These are phyloP conservation scores for Arachis hypogaea DNA, from an alignment of 306 rosid genomes.

Conservation along the genomic window DNA sequence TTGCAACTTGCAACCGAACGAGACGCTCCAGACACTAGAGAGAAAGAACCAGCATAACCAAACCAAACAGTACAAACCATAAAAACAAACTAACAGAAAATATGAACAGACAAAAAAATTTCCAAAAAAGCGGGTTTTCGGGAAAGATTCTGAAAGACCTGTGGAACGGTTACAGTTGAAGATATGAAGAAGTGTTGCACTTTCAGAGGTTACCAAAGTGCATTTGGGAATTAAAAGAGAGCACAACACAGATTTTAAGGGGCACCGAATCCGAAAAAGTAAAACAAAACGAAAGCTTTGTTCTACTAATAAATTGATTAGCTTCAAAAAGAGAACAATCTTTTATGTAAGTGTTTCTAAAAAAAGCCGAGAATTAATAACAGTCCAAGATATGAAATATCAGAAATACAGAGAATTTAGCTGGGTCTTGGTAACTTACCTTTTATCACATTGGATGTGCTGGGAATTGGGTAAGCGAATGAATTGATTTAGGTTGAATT, in stretches of 20 bases:
- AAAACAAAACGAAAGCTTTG: background rate
- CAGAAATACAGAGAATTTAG: conserved; percentile 27
- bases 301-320: background rate
- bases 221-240: background rate
- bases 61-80: conserved; percentile 12
- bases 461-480: background rate
- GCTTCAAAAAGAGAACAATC: conserved; percentile 1
- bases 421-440: conserved; percentile 22
- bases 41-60: conserved; percentile 15
- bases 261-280: conserved; percentile 28
- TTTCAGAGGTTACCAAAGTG: conserved; percentile 33
- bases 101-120: background rate
- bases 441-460: background rate
- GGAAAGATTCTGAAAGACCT: conserved; percentile 43
- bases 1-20: background rate
- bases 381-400: conserved; percentile 27
- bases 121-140: background rate
- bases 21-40: background rate
- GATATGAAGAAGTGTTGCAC: conserved; percentile 14
- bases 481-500: background rate
- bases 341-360: conserved; percentile 13
- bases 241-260: background rate
- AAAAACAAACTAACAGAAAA: conserved; percentile 15
- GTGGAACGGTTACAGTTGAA: conserved; percentile 38
- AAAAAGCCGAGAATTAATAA: conserved; percentile 33